Base-by-base conservation (phyloP, 768 basidiomycete species). In the Leccinum olivaceopallidum region DNA sequence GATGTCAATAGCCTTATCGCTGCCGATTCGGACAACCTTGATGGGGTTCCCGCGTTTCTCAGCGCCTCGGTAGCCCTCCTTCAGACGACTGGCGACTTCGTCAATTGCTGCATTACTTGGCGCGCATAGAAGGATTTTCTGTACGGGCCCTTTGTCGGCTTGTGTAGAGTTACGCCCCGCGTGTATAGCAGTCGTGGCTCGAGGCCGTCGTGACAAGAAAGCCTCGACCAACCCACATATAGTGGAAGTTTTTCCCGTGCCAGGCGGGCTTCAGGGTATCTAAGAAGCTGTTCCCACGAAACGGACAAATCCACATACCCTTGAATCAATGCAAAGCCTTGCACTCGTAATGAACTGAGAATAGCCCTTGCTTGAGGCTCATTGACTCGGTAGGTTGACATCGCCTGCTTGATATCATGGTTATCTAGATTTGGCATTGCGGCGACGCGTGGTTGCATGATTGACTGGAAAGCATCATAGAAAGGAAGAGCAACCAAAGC, bases 91-190 rank as follows among this genome's bases (percentile, higher is more conserved):
- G 7, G 93, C 92, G 18, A 99, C 88, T 77, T 99, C 97, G 69
- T 99, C 95, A 44, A 99, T 95, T 26, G 97, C 97, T 18, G 97
- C 97, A 74, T 99, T 99, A 76, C 93, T 95, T 2, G 97, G 97
- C 0, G 97, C 97, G 69, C 97, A 99, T 39, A 99, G 80, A 18
- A 99, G 82, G 48, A 98, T 80, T 70, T 90, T 90, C 61, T 89
- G 86, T 14, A 81, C 77, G 1, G 82, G 76, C 66, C 52, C 73
- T 65, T 73, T 81, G 63, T 82, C 81, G 32, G 72, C 71, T 14
- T 76, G 75, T 37, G 71, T 76, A 18, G 72, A 65, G 57, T 63
- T 72, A 56, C 72, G 77, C 22, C 86, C 85, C 30, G 79, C 79
- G 12, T 83, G 75, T 54, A 87, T 81, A 22, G 81, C 66, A 10